Conservation (phyloP, 164 flowering plant genomes). For the Liquidambar formosana region DNA sequence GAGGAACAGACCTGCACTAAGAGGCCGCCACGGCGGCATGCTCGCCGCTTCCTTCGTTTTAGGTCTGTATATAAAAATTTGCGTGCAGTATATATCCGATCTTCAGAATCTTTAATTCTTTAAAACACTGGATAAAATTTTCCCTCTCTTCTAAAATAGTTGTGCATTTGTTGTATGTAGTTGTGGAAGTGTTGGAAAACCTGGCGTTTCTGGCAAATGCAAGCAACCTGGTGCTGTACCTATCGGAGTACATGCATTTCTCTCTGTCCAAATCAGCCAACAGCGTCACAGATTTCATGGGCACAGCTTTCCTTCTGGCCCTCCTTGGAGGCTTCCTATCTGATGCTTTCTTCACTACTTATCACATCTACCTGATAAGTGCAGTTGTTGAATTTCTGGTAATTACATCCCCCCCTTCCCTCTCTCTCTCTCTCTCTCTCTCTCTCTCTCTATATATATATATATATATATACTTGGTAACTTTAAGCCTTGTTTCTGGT, state of each 20-base stretch:
- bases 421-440: constrained; percentile 1
- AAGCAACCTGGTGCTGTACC: constrained; percentile 58
- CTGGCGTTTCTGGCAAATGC: constrained; percentile 68
- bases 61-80: constrained; percentile 33
- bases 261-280: constrained; percentile 53
- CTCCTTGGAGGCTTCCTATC: constrained; percentile 76
- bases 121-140: too few relatives aligned
- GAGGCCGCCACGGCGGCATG: constrained; percentile 49
- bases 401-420: background rate
- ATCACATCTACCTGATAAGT: constrained; percentile 43
- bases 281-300: constrained; percentile 72
- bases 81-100: too few relatives aligned
- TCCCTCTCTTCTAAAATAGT: background rate
- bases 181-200: constrained; percentile 63
- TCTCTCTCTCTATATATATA: too few relatives aligned
- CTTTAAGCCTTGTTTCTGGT: too few relatives aligned
- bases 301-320: constrained; percentile 70
- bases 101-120: too few relatives aligned
- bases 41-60: constrained; percentile 38
- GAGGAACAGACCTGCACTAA: constrained; percentile 32
- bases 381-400: constrained; percentile 45
- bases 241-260: constrained; percentile 52
- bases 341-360: constrained; percentile 61
- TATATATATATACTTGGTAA: too few relatives aligned
- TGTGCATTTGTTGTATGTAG: constrained; percentile 20